Conservation (phyloP, 768 basidiomycete species). For the Trametopsis cervina region DNA sequence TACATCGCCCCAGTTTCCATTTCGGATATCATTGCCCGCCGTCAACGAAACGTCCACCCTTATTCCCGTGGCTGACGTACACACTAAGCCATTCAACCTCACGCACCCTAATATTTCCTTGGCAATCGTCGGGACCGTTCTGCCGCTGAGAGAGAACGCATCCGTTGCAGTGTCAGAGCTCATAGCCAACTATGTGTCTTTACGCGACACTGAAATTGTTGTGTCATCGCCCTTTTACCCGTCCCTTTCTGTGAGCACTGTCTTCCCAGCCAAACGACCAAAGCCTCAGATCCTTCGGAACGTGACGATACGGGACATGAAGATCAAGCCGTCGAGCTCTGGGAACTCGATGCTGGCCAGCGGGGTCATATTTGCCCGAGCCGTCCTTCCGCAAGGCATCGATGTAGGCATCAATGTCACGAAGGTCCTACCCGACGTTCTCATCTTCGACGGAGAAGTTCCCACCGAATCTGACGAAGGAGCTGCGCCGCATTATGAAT, state of each 20-base stretch:
- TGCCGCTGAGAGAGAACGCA: constrained; percentile 34
- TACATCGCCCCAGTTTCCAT: constrained; percentile 52
- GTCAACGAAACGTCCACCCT: constrained; percentile 12
- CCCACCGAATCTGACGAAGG: constrained; percentile 25
- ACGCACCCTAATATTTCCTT: constrained; percentile 67
- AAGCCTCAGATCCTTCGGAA: constrained; percentile 61
- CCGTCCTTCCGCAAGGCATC: constrained; percentile 67
- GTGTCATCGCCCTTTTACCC: constrained; percentile 54
- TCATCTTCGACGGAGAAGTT: constrained; percentile 71
- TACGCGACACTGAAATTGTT: constrained; percentile 45
- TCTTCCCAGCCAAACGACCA: constrained; percentile 61
- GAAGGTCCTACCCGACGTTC: constrained; percentile 65
- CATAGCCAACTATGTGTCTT: constrained; percentile 58
- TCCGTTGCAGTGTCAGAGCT: constrained; percentile 46
- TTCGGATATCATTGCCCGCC: constrained; percentile 46
- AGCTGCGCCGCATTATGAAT: constrained; percentile 1
- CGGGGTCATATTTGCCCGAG: constrained; percentile 56
- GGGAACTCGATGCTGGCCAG: constrained; percentile 52
- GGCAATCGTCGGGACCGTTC: constrained; percentile 45
- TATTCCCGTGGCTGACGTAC: constrained; percentile 47
- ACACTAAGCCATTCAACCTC: constrained; percentile 48
- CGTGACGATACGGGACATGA: constrained; percentile 74
- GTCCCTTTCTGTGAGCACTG: constrained; percentile 33
- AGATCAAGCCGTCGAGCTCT: constrained; percentile 40
- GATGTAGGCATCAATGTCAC: constrained; percentile 56